A percentile compares a stretch with the other conserved stretches of the same genome.
Conservation (phyloP, 257 asterid genomes). For the Echium plantagineum region DNA sequence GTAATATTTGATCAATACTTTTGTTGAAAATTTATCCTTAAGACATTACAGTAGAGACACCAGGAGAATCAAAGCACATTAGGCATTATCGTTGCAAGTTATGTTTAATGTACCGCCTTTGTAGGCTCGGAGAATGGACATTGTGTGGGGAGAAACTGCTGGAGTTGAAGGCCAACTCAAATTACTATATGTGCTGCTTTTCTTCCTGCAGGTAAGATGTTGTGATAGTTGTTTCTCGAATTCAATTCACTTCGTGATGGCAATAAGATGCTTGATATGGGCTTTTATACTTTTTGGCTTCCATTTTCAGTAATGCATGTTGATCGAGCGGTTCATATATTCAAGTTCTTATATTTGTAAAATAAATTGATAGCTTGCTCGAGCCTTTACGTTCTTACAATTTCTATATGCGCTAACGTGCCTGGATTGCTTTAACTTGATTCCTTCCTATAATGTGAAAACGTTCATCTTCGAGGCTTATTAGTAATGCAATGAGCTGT, state of each 20-base stretch:
- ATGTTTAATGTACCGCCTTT: constrained; percentile 13
- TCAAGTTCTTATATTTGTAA: no score
- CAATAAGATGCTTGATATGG: neutral
- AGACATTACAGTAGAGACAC: no score
- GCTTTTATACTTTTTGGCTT: neutral
- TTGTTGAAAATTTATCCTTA: no score
- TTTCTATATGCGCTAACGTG: no score
- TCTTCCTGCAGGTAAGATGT: constrained; percentile 58
- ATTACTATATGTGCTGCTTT: constrained; percentile 62
- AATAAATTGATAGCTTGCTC: no score
- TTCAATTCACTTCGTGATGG: neutral
- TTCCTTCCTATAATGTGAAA: neutral
- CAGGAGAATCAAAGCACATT: no score
- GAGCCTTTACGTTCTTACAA: no score
- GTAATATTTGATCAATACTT: no score
- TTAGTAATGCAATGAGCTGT: neutral
- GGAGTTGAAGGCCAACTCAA: constrained; percentile 89
- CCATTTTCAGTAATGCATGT: no score
- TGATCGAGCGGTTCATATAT: no score
- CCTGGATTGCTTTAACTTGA: neutral
- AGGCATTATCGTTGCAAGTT: no score
- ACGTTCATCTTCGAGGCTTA: constrained; percentile 3
- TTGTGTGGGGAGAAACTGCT: constrained; percentile 97
- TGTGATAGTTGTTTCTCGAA: neutral
- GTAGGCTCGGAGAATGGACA: constrained; percentile 96